phyloP scores from a whole-genome alignment of 2,329 filamentous ascomycete species.

The Colletotrichum spinosum region DNA sequence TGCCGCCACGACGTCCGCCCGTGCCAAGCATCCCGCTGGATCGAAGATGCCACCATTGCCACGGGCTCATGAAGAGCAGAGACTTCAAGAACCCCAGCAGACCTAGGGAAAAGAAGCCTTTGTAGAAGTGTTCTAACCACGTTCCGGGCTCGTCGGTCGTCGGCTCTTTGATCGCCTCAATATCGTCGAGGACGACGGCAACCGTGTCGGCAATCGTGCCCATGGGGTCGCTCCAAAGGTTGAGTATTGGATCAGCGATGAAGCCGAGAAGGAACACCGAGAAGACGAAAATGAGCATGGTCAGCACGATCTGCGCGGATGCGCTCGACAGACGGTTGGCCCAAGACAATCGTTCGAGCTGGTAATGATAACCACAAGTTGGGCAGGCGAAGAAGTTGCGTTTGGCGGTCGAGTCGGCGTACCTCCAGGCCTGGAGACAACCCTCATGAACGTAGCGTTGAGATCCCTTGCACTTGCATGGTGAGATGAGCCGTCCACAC shows the following conservation, averaged over 20 bases:
- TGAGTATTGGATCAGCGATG: conserved; percentile 91
- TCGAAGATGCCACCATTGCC: conserved; percentile 81
- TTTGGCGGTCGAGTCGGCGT: conserved; percentile 71
- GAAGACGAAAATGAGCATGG: conserved; percentile 75
- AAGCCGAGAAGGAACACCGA: conserved; percentile 89
- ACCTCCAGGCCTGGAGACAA: conserved; percentile 86
- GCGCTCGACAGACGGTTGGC: conserved; percentile 76
- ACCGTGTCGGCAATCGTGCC: conserved; percentile 69
- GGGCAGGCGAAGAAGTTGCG: conserved; percentile 89
- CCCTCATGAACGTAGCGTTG: conserved; percentile 95
- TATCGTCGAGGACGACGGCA: conserved; percentile 56
- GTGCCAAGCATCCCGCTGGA: conserved; percentile 66
- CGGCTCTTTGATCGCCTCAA: conserved; percentile 47
- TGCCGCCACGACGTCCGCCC: conserved; percentile 66
- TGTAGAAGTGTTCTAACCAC: conserved; percentile 88
- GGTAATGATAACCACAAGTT: conserved; percentile 87
- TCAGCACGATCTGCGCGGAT: conserved; percentile 76
- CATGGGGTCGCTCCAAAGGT: conserved; percentile 84
- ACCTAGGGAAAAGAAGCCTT: conserved; percentile 91
- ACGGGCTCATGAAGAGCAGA: conserved; percentile 78
- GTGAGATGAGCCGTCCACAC: conserved; percentile 83
- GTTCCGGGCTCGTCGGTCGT: conserved; percentile 60
- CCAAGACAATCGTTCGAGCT: conserved; percentile 81
- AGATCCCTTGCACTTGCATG: conserved; percentile 93
- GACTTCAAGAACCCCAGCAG: conserved; percentile 88